phyloP scores from a whole-genome alignment of 169 alveolate genomes.

The Plasmodium reichenowi region DNA sequence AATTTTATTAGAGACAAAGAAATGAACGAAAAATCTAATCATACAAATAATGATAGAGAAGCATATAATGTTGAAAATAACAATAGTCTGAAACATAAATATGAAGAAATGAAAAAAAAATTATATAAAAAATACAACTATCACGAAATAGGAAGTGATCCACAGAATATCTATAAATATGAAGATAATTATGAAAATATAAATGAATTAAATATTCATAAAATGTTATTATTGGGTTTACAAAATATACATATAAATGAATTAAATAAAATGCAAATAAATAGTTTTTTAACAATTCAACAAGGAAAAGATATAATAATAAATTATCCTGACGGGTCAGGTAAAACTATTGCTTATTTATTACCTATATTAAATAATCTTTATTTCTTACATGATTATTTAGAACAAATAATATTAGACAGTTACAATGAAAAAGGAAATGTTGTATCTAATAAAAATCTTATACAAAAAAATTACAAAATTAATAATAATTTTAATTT shows the following conservation, averaged over 20 bases:
- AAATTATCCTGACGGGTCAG: slow-evolving; percentile 80
- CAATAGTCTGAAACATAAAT: slow-evolving; percentile 13
- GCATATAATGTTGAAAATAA: neutral
- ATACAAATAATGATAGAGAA: neutral
- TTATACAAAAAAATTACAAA: slow-evolving; percentile 28
- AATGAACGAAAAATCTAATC: neutral
- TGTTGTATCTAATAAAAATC: slow-evolving; percentile 5
- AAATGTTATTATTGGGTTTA: slow-evolving; percentile 66
- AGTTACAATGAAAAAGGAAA: neutral
- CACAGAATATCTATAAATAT: slow-evolving; percentile 12
- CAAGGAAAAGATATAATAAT: slow-evolving; percentile 84
- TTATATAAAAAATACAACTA: slow-evolving; percentile 58
- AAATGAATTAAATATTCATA: slow-evolving; percentile 67
- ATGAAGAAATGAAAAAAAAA: slow-evolving; percentile 51
- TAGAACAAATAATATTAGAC: slow-evolving; percentile 78
- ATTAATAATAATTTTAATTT: slow-evolving; percentile 70
- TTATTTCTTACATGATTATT: slow-evolving; percentile 83
- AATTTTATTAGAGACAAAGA: neutral
- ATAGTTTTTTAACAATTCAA: slow-evolving; percentile 80
- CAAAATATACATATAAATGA: slow-evolving; percentile 67
- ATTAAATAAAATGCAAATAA: slow-evolving; percentile 79
- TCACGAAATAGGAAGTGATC: slow-evolving; percentile 58
- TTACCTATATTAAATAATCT: slow-evolving; percentile 83
- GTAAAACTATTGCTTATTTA: slow-evolving; percentile 85
- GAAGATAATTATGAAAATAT: slow-evolving; percentile 18